Evolutionary conservation across 345 rosid genomes (phyloP).

Genomic region (Eucalyptus guilfoylei): DNA sequence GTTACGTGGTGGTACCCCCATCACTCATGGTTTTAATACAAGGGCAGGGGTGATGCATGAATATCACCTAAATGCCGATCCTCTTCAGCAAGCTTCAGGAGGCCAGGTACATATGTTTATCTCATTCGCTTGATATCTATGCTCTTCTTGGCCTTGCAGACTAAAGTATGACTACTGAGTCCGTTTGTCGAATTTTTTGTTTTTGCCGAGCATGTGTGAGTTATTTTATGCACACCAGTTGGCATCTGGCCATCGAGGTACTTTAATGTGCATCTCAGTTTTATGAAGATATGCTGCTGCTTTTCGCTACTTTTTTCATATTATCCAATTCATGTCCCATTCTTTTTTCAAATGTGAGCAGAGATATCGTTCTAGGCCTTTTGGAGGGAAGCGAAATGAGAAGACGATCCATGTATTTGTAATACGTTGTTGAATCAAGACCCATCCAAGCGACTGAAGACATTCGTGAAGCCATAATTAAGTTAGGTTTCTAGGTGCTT

Average conservation of each 20-base stretch:
- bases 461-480: not conserved
- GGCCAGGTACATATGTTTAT: not conserved
- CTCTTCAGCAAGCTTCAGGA: not conserved
- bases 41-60: not conserved
- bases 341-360: not conserved
- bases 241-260: not conserved
- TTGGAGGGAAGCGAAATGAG: not conserved
- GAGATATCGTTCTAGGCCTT: not conserved
- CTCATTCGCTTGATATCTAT: not conserved
- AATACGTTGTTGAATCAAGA: not conserved
- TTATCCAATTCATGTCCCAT: not conserved
- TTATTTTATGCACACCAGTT: not conserved
- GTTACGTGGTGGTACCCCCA: not conserved
- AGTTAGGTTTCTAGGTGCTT: not conserved
- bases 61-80: not conserved
- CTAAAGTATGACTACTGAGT: not conserved
- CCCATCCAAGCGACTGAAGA: not conserved
- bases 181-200: not conserved
- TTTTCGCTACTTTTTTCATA: accelerated
- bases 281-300: not conserved
- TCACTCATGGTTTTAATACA: not conserved
- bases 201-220: not conserved
- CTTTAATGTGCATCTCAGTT: not conserved
- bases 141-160: not conserved
- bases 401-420: not conserved